Evolutionary conservation across 2,329 filamentous ascomycete species (phyloP), one percentile per base, ranked within the genome.

Genomic region (Colletotrichum lindemuthianum): DNA sequence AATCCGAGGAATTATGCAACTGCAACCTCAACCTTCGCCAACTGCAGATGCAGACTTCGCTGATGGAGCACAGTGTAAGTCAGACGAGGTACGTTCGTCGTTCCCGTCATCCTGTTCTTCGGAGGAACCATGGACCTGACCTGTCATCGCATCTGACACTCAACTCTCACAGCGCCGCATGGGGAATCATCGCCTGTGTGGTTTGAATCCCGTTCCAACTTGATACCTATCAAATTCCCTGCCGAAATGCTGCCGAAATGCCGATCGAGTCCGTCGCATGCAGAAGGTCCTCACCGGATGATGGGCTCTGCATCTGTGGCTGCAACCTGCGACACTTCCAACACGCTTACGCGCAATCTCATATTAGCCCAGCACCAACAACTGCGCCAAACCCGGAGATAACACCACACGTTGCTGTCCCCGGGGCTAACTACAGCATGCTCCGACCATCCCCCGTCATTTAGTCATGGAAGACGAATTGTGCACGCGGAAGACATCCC

Each of bases 111-210:
- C 51, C 47, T 51, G 52, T 55, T 49, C 44, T 44, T 52, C 32
- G 43, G 33, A 36, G 48, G 40, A 24, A 24, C 24, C 24, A 24
- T 24, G 24, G 24, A 24, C 24, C 24, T 24, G 24, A 37, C 34
- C 61, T 65, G 63, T 41, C 63, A 65, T 65, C 63, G 63, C 63
- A 65, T 12, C 39, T 37, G 44, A 24, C 32, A 32, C n/a, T 9
- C 12, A 39, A 52, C 32, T 39, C 45, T 58, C 24, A 4, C 24
- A 58, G 41, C 33, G 49, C 24, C 37, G 45, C 34, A 58, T 15
- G 37, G 55, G 55, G 45, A 15, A 36, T 24, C 41, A n/a, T 13
- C 40, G 11, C 44, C 48, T 33, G 36, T n/a, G 24, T 16, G 8
- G 36, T 15, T 32, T 36, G 37, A 41, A 57, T 49, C 43, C 54